Evolutionary conservation across 805 yeast genomes (phyloP), one percentile per base, ranked within the genome.

Genomic region (Metahyphopichia silvanorum): DNA sequence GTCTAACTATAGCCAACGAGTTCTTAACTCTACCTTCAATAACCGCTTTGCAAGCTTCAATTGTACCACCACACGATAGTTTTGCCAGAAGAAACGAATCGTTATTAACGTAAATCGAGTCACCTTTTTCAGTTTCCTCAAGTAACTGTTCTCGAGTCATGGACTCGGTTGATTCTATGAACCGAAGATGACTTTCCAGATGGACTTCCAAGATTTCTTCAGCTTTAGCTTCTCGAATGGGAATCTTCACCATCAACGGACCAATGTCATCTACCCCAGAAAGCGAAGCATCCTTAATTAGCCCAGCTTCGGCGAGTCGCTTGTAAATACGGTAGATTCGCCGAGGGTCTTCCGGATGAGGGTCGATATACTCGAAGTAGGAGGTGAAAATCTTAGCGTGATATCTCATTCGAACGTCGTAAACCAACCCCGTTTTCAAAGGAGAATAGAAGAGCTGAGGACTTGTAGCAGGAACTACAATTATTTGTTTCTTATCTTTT

Each of bases 271-370:
- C 84, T 5, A 74, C 59, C 5, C 86, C 89, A 2, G 83, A 74
- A 31, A 88, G 65, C 7, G 83, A 73, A 11, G 86, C 82, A 53
- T 91, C 97, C 22, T 66, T 74, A 35, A 93, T 82, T 11, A 93
- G 69, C 0, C 98, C 98, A 23, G 93, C 88, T 52, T 93, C 97
- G 0, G 96, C 97, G 27, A 93, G 71, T 25, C 85, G 83, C 61
- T 93, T 88, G 65, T 93, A 93, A 29, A 93, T 86, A 35, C 98
- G 74, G 60, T 89, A 93, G 22, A 91, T 89, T 46, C 99, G 77
- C 41, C 98, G 74, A 8, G 99, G 99, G 53, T 93, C 98, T 57
- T 93, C 99, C 4, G 99, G 99, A 55, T 93, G 99, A 2, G 98
- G 98, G 53, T 93, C 98, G 32, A 91, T 86, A 59, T 91, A 91